phyloP scores from a whole-genome alignment of 164 flowering plant species.

The Vitis vinifera region DNA sequence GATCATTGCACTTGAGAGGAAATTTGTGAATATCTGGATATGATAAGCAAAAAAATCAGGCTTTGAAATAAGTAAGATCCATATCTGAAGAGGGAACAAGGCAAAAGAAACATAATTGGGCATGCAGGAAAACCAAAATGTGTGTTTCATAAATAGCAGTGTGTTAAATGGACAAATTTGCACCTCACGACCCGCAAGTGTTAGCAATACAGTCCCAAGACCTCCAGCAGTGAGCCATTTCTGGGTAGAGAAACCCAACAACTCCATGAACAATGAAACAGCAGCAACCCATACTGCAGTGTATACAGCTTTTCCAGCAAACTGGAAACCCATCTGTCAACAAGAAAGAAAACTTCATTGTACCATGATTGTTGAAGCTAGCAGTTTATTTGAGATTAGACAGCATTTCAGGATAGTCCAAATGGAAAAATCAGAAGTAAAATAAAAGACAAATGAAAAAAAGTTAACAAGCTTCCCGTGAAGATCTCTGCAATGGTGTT shows the following conservation, averaged over 20 bases:
- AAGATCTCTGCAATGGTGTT: not conserved
- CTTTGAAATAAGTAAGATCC: conserved; percentile 1
- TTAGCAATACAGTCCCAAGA: conserved; percentile 96
- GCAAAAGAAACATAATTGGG: too few species aligned
- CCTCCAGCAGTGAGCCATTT: conserved; percentile 99
- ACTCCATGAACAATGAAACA: conserved; percentile 92
- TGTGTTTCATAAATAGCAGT: not conserved
- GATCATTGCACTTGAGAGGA: conserved; percentile 93
- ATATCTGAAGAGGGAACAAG: not conserved
- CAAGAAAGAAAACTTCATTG: conserved; percentile 6
- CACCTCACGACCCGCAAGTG: conserved; percentile 99
- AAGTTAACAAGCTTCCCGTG: not conserved
- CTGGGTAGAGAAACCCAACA: conserved; percentile 97
- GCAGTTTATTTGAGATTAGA: not conserved
- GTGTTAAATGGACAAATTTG: conserved; percentile 1
- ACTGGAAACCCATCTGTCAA: conserved; percentile 91
- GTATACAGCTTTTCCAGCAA: conserved; percentile 93
- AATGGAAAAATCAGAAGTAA: not conserved
- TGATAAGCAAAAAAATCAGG: conserved; percentile 2
- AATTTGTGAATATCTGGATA: conserved; percentile 86
- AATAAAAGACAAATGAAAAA: not conserved
- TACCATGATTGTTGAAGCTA: not conserved
- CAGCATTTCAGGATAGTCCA: not conserved
- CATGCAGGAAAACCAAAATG: too few species aligned
- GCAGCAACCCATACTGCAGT: conserved; percentile 99